Evolutionary conservation across 805 yeast genomes (phyloP).

Genomic region (Lachancea nothofagi): DNA sequence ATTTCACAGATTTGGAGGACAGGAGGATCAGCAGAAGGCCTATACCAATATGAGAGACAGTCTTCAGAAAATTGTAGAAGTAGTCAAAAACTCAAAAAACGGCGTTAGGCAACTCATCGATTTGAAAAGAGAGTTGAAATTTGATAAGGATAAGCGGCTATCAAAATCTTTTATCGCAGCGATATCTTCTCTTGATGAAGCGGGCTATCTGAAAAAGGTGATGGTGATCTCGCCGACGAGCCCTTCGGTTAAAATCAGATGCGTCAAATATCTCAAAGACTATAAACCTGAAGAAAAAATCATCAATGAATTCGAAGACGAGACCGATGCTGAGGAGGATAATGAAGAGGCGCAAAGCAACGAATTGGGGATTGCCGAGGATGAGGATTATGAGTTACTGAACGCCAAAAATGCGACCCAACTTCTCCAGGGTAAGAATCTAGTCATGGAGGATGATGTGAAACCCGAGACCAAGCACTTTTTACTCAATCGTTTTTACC

Average conservation of each 20-base stretch:
- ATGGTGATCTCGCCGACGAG: constrained; percentile 45
- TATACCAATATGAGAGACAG: constrained; percentile 28
- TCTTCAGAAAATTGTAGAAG: constrained; percentile 38
- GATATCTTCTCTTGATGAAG: constrained; percentile 40
- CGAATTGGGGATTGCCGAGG: constrained; percentile 28
- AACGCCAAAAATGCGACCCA: constrained; percentile 27
- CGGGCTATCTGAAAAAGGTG: constrained; percentile 45
- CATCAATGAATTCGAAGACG: constrained; percentile 24
- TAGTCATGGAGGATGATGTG: constrained; percentile 21
- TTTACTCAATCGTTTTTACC: constrained; percentile 49
- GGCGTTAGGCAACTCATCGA: constrained; percentile 57
- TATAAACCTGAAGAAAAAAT: constrained; percentile 30
- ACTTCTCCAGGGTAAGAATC: constrained; percentile 24
- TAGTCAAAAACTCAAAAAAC: constrained; percentile 53
- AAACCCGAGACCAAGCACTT: constrained; percentile 12
- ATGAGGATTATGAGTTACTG: constrained; percentile 29
- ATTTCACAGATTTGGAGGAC: constrained; percentile 40
- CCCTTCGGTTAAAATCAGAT: constrained; percentile 44
- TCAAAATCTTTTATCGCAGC: constrained; percentile 46
- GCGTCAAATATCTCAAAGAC: constrained; percentile 41
- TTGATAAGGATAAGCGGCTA: constrained; percentile 38
- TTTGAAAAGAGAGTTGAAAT: constrained; percentile 51
- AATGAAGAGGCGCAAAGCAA: constrained; percentile 29
- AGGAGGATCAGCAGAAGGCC: constrained; percentile 19
- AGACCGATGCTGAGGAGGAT: constrained; percentile 22